Conservation (phyloP, 352 stramenopile species). For the Globisporangium camurandrum region DNA sequence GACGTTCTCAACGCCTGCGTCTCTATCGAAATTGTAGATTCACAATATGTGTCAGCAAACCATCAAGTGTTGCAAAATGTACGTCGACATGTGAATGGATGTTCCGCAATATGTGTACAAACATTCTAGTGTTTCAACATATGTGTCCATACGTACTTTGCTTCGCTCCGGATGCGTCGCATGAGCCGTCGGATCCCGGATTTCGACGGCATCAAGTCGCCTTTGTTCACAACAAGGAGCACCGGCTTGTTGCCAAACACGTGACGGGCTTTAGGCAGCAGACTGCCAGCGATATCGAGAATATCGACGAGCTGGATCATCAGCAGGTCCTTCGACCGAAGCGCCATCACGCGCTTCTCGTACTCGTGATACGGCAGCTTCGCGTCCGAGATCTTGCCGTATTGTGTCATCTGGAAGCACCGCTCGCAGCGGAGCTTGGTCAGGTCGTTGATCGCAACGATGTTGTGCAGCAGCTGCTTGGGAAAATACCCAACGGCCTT, state of each 20-base stretch:
- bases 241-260: conserved; percentile 88
- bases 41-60: neutral
- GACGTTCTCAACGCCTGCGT: conserved; percentile 72
- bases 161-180: conserved; percentile 68
- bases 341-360: conserved; percentile 78
- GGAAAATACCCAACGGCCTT: conserved; percentile 62
- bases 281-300: conserved; percentile 85
- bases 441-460: conserved; percentile 58
- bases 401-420: conserved; percentile 84
- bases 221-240: conserved; percentile 89
- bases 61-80: neutral
- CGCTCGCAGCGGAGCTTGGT: conserved; percentile 80
- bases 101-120: too few species aligned
- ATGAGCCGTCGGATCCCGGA: conserved; percentile 77
- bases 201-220: conserved; percentile 81
- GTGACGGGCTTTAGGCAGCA: conserved; percentile 80
- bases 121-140: too few species aligned
- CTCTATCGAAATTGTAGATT: too few species aligned
- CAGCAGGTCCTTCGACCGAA: conserved; percentile 82
- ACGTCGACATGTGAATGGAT: too few species aligned
- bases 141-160: conserved; percentile 54
- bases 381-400: conserved; percentile 79
- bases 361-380: conserved; percentile 85
- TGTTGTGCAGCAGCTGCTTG: conserved; percentile 50
- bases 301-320: conserved; percentile 91